These are phyloP conservation scores for Rheum nobile DNA, from an alignment of 148 eudicot genomes.

Conservation along the genomic window DNA sequence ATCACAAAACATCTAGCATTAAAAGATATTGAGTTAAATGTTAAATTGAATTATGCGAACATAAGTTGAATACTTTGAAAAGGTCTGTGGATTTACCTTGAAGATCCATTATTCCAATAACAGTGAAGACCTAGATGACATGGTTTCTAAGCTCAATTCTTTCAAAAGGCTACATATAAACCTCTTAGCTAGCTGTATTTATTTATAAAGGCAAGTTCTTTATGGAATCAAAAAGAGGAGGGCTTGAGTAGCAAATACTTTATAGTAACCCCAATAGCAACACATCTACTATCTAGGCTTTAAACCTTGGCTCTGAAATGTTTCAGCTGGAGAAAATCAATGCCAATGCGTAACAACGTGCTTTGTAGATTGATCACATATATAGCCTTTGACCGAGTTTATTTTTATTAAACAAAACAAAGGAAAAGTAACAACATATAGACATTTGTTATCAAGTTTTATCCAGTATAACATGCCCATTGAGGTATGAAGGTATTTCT, in stretches of 20 bases:
- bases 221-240: conserved; percentile 1
- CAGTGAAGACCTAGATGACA: conserved; percentile 1
- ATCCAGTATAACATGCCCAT: too few relatives aligned
- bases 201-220: neutral
- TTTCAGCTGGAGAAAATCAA: conserved; percentile 7
- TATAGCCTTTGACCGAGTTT: too few relatives aligned
- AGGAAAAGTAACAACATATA: too few relatives aligned
- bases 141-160: neutral
- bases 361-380: too few relatives aligned
- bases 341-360: too few relatives aligned
- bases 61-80: neutral
- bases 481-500: too few relatives aligned
- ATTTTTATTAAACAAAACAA: too few relatives aligned
- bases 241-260: neutral
- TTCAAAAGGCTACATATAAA: neutral
- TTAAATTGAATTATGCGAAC: neutral
- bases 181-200: neutral
- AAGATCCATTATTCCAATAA: conserved; percentile 35
- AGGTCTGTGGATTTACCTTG: conserved; percentile 28
- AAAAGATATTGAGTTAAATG: neutral
- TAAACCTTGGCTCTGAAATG: conserved; percentile 9
- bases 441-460: too few relatives aligned
- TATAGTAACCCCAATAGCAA: neutral
- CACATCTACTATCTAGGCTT: neutral
- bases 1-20: conserved; percentile 33